A percentile compares a stretch with the other conserved stretches of the same genome.
Conservation (phyloP, 1,284 basidiomycete species). For the Dichomitus squalens region DNA sequence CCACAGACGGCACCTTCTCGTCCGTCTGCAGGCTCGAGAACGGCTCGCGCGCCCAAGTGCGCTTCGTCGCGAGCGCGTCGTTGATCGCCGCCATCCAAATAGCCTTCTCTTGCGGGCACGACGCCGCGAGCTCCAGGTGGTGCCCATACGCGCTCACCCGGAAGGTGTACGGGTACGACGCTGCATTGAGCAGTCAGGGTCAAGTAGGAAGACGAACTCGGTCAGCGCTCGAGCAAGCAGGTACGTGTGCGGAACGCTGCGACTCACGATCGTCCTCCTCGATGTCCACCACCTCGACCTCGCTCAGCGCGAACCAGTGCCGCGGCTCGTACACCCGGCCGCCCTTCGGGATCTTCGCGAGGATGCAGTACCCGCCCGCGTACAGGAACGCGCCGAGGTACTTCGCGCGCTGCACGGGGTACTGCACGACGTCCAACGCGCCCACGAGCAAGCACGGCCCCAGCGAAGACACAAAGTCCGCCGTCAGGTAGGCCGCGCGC, state of each 20-base stretch:
- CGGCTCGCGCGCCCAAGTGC: slow-evolving; percentile 61
- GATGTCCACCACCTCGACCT: slow-evolving; percentile 73
- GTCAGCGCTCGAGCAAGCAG: too few relatives aligned
- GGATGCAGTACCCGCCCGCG: slow-evolving; percentile 78
- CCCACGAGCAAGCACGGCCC: slow-evolving; percentile 80
- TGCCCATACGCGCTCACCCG: slow-evolving; percentile 69
- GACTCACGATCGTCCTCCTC: slow-evolving; percentile 67
- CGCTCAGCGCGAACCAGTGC: slow-evolving; percentile 82
- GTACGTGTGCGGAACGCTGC: neutral
- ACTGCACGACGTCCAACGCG: slow-evolving; percentile 81
- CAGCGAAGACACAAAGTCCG: slow-evolving; percentile 66
- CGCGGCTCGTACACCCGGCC: slow-evolving; percentile 78
- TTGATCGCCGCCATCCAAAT: slow-evolving; percentile 78
- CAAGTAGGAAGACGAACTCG: too few relatives aligned
- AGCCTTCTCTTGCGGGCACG: slow-evolving; percentile 81
- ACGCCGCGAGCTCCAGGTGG: slow-evolving; percentile 81
- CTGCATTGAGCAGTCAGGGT: slow-evolving; percentile 50
- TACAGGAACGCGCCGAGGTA: slow-evolving; percentile 91
- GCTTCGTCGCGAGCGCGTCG: slow-evolving; percentile 40
- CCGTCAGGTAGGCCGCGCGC: slow-evolving; percentile 35
- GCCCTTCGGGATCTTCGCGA: slow-evolving; percentile 84
- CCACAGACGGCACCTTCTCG: slow-evolving; percentile 15
- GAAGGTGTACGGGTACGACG: slow-evolving; percentile 79
- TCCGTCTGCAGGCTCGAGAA: slow-evolving; percentile 54
- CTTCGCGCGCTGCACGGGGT: slow-evolving; percentile 66